Evolutionary conservation across 305 asterid genomes (phyloP).

Genomic region (Fraxinus greggii): DNA sequence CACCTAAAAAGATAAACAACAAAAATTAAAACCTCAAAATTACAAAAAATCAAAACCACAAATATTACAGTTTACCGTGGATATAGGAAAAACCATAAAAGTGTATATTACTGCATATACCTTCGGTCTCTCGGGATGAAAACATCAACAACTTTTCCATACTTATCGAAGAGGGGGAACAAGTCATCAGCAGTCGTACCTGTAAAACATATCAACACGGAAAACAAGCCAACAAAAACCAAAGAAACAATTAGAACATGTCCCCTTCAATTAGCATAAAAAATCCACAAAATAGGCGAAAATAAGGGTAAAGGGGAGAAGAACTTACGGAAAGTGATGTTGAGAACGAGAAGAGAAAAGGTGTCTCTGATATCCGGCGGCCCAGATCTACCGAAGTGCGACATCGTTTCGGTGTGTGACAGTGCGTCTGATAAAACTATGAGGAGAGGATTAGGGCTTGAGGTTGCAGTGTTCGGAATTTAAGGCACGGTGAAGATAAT

Average conservation of each 20-base stretch:
- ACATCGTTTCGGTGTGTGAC: slow-evolving; percentile 44
- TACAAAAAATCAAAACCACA: background rate
- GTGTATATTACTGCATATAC: slow-evolving; percentile 27
- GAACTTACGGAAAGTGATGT: slow-evolving; percentile 80
- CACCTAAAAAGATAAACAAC: background rate
- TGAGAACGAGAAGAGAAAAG: slow-evolving; percentile 90
- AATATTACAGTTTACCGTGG: background rate
- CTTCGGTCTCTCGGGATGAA: slow-evolving; percentile 95
- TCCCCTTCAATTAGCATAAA: background rate
- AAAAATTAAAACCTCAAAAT: background rate
- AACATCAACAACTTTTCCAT: slow-evolving; percentile 94
- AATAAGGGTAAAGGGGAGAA: background rate
- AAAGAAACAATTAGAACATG: background rate
- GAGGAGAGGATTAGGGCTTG: background rate
- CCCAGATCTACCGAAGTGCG: slow-evolving; percentile 98
- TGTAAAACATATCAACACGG: slow-evolving; percentile 21
- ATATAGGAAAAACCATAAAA: background rate
- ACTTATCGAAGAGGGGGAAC: slow-evolving; percentile 89
- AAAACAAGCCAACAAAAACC: background rate
- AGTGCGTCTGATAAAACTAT: background rate
- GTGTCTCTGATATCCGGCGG: slow-evolving; percentile 98
- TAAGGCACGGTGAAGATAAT: background rate
- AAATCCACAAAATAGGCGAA: background rate
- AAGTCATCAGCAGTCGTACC: slow-evolving; percentile 96
- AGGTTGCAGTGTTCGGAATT: slow-evolving; percentile 3